phyloP scores from a whole-genome alignment of 2,329 filamentous ascomycete species.

The Bipolaris gigantea region DNA sequence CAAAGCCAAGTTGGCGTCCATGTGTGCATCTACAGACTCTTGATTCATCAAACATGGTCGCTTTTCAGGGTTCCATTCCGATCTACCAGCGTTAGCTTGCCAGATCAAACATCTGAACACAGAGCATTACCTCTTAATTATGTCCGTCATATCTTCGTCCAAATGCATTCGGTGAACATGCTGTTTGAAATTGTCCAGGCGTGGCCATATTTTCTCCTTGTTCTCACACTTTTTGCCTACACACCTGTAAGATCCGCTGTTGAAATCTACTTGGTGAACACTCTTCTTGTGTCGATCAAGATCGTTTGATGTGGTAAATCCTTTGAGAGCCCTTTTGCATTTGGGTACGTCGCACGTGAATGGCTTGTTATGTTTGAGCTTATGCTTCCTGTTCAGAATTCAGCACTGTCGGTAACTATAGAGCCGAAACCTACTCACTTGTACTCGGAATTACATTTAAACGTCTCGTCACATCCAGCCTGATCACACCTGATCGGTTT shows the following conservation, averaged over 20 bases:
- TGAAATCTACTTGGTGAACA: conserved; percentile 61
- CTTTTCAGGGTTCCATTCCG: conserved; percentile 17
- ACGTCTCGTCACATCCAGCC: conserved; percentile 9
- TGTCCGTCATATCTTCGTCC: conserved; percentile 47
- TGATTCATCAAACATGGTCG: conserved; percentile 9
- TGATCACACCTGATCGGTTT: neutral
- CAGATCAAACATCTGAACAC: neutral
- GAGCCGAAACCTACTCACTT: conserved; percentile 34
- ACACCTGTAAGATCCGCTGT: conserved; percentile 59
- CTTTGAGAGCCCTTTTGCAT: conserved; percentile 61
- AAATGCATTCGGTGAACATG: conserved; percentile 73
- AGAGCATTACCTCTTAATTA: conserved; percentile 52
- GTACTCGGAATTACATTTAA: conserved; percentile 42
- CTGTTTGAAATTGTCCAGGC: conserved; percentile 82
- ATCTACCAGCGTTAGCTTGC: conserved; percentile 31
- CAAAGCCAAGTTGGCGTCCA: conserved; percentile 32
- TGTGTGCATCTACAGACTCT: conserved; percentile 22
- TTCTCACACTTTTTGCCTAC: conserved; percentile 58
- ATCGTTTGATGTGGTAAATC: conserved; percentile 81
- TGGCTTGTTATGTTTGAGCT: conserved; percentile 68
- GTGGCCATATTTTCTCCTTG: conserved; percentile 72
- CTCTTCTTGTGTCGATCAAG: conserved; percentile 76
- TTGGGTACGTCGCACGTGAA: conserved; percentile 61
- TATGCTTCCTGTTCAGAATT: conserved; percentile 66
- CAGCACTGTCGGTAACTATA: conserved; percentile 5